These are phyloP conservation scores for Cochlearia excelsa DNA, from an alignment of 345 rosid genomes.

Conservation along the genomic window DNA sequence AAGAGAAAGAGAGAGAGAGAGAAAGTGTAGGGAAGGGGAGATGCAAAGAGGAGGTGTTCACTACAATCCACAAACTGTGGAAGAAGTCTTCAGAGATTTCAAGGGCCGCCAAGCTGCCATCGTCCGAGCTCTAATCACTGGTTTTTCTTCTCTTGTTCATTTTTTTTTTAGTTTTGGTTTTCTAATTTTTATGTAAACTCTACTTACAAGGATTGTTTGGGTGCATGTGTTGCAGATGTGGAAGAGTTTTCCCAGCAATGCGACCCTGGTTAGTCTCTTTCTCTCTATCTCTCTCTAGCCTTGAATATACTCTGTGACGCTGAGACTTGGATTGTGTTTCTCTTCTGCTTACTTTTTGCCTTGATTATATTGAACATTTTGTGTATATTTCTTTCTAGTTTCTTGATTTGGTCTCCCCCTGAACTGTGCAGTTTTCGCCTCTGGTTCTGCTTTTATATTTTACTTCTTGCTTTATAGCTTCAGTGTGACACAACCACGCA, in stretches of 20 bases:
- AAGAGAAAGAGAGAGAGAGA: constrained; percentile 2
- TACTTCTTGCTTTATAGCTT: constrained; percentile 13
- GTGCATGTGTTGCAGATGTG: constrained; percentile 52
- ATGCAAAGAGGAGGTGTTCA: constrained; percentile 43
- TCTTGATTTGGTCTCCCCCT: no score
- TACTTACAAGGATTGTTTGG: not conserved
- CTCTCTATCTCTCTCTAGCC: constrained; percentile 5
- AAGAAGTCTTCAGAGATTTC: constrained; percentile 77
- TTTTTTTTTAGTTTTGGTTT: not conserved
- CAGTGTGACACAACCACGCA: not conserved
- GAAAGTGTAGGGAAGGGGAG: not conserved
- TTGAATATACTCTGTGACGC: not conserved
- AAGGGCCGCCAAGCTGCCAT: constrained; percentile 76
- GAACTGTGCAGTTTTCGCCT: no score
- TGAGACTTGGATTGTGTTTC: not conserved
- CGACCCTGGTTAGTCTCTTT: constrained; percentile 70
- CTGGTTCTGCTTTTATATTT: no score
- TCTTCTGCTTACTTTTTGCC: not conserved
- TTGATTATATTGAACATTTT: no score
- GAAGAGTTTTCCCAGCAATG: constrained; percentile 65
- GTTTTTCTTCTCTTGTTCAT: constrained; percentile 33
- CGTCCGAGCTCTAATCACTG: constrained; percentile 68
- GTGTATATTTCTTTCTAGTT: no score
- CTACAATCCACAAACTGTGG: constrained; percentile 64
- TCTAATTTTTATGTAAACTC: not conserved